Evolutionary conservation across 305 asterid species (phyloP), one percentile per base, ranked within the genome.

Genomic region (Fraxinus velutina): DNA sequence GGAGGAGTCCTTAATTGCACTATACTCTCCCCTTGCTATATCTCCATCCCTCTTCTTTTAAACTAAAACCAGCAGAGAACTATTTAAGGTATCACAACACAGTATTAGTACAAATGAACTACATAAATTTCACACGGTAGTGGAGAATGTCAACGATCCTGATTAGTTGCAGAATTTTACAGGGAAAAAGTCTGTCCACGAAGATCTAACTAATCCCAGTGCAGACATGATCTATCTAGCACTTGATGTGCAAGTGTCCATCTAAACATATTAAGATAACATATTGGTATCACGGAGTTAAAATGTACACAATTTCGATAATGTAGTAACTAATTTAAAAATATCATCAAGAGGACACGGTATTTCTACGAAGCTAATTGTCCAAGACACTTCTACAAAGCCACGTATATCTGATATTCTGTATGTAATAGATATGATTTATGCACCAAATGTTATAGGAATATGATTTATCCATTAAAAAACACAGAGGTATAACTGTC

Each of bases 51-150:
- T 77, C 76, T 87, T 39, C 66, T 79, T 79, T 73, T 37, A 19
- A 76, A 83, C 80, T 62, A 70, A 77, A 85, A 77, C 81, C 47
- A 50, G 86, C 33, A 9, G 34, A 3, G 70, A 77, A 70, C 44
- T 5, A 78, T 29, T 44, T 50, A 8, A 73, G 55, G 55, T 2
- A 42, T 42, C 52, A 42, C 55, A 44, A 44, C 55, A 44, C 17
- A 2, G 5, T 44, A 44, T 10, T 2, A 44, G n/a, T 44, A 44
- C 55, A 44, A 10, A 44, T 44, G n/a, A 44, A 44, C 55, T 0
- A 10, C 55, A 66, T 15, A 73, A 27, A 60, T 73, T 32, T 78
- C 62, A 22, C 71, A 57, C 37, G 19, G 24, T 60, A 73, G 36
- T 30, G 19, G 29, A 55, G 52, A 76, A 33, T 12, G 13, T 44